These are phyloP conservation scores for Zelopaecilomyces penicillatus DNA, from an alignment of 2,329 filamentous ascomycete genomes.

Conservation along the genomic window DNA sequence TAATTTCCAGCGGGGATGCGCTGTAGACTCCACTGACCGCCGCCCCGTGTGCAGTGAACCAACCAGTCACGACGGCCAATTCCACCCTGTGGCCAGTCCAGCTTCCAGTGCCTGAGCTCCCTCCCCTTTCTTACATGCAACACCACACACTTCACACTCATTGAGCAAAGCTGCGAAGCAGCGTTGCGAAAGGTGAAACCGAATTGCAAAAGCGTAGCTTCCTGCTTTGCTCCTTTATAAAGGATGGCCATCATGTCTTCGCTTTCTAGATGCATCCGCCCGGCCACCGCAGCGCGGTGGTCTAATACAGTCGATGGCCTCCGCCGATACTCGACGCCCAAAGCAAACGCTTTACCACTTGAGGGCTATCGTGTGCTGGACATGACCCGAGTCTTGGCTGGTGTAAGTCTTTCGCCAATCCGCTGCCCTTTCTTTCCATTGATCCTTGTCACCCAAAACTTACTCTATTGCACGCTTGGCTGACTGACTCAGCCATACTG, in stretches of 20 bases:
- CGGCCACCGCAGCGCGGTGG: neutral
- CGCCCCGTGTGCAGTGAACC: neutral
- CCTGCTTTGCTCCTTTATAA: neutral
- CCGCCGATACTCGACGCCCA: constrained; percentile 22
- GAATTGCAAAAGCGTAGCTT: neutral
- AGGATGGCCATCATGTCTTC: constrained; percentile 7
- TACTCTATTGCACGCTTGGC: neutral
- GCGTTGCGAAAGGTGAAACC: no score
- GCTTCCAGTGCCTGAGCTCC: no score
- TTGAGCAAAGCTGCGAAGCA: no score
- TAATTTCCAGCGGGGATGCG: neutral
- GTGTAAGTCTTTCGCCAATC: constrained; percentile 49
- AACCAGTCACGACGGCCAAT: neutral
- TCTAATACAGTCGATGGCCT: constrained; percentile 3
- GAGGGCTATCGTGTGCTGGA: constrained; percentile 84
- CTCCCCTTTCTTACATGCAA: no score
- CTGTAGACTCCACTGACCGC: constrained; percentile 1
- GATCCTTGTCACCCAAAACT: neutral
- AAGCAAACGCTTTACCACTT: constrained; percentile 49
- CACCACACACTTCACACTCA: no score
- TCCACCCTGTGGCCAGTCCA: neutral
- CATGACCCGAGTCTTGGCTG: constrained; percentile 92
- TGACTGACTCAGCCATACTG: constrained; percentile 68
- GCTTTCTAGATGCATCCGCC: constrained; percentile 7
- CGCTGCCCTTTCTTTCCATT: neutral